phyloP scores from a whole-genome alignment of 345 rosid genomes.

The Dipteronia dyeriana region DNA sequence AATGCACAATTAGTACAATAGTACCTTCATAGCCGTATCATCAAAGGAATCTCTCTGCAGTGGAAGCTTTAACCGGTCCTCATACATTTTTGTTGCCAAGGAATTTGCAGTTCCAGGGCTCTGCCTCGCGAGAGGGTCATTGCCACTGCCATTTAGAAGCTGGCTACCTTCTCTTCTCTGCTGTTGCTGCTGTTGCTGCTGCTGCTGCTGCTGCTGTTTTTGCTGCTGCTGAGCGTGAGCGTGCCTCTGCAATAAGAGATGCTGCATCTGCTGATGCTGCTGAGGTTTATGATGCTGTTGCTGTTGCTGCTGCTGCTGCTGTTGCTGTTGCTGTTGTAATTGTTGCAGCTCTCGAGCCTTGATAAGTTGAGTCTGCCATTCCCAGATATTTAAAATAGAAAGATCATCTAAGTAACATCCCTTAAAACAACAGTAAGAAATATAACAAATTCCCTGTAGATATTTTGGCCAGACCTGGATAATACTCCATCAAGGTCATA shows the following conservation, averaged over 20 bases:
- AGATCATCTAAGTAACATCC: conserved; percentile 5
- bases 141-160: conserved; percentile 31
- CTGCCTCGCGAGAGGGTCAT: conserved; percentile 41
- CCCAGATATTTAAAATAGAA: conserved; percentile 12
- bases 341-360: conserved; percentile 53
- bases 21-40: conserved; percentile 51
- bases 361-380: conserved; percentile 47
- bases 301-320: conserved; percentile 42
- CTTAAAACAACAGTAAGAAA: conserved; percentile 3
- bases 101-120: conserved; percentile 42
- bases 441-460: background rate
- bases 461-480: background rate
- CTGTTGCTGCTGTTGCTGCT: conserved; percentile 28
- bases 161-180: conserved; percentile 45
- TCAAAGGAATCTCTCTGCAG: conserved; percentile 49
- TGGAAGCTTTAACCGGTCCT: conserved; percentile 57
- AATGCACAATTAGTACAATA: conserved; percentile 24
- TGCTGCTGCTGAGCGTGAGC: conserved; percentile 54
- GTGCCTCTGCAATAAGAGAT: conserved; percentile 50
- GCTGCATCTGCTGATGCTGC: conserved; percentile 47
- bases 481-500: background rate
- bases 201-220: conserved; percentile 33
- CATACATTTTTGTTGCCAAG: conserved; percentile 47
- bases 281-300: conserved; percentile 46
- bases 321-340: conserved; percentile 34